Conservation (phyloP, 106 monocot genomes). For the Dendrobium chrysotoxum region DNA sequence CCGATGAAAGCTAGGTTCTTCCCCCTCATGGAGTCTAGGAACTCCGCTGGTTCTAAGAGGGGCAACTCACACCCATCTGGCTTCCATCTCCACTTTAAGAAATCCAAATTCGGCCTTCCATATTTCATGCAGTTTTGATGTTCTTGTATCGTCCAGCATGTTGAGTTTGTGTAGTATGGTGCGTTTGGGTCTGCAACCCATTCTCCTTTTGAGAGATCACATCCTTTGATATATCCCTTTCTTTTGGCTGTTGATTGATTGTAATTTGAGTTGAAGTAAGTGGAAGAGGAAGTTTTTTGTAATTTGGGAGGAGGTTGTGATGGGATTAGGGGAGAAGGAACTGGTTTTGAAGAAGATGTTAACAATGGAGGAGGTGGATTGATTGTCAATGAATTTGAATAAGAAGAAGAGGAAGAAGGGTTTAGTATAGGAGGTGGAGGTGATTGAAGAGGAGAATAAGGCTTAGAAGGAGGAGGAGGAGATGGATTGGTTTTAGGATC, state of each 20-base stretch:
- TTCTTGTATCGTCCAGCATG: constrained; percentile 14
- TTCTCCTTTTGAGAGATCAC: constrained; percentile 8
- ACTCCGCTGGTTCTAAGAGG: constrained; percentile 3
- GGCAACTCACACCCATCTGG: constrained; percentile 13
- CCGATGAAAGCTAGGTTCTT: constrained; percentile 11
- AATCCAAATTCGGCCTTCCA: constrained; percentile 9
- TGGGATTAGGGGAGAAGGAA: neutral
- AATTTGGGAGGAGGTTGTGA: neutral
- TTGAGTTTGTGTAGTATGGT: constrained; percentile 14
- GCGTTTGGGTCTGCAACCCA: constrained; percentile 10
- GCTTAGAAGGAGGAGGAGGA: neutral
- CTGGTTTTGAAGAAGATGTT: neutral
- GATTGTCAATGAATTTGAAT: neutral
- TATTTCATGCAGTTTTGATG: constrained; percentile 19
- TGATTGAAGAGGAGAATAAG: neutral
- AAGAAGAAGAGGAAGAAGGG: neutral
- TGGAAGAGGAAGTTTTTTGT: neutral
- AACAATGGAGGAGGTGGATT: neutral
- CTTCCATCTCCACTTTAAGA: constrained; percentile 17
- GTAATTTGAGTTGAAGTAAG: neutral
- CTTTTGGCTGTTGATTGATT: neutral
- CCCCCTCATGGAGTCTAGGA: constrained; percentile 8
- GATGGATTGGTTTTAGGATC: neutral
- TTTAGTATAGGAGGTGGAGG: neutral
- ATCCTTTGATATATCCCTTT: neutral